These are phyloP conservation scores for Acanthamoeba comandoni DNA, from an alignment of 208 protist genomes.

Conservation along the genomic window DNA sequence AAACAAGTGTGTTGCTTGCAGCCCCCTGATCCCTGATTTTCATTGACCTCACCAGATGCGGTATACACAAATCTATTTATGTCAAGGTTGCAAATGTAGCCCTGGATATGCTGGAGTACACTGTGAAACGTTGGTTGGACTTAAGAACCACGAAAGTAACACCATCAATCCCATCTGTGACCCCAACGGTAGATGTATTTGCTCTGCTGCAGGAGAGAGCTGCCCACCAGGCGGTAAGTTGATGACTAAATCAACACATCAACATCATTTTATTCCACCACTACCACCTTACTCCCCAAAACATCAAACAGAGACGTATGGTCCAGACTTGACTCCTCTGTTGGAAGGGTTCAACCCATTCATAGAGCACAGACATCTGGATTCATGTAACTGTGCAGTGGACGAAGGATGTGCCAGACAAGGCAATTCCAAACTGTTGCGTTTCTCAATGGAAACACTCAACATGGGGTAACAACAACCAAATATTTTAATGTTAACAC, in stretches of 20 bases:
- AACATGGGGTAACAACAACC: conserved; percentile 53
- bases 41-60: not conserved
- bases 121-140: not conserved
- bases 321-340: conserved; percentile 36
- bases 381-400: conserved; percentile 18
- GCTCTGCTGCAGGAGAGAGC: not conserved
- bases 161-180: conserved; percentile 32
- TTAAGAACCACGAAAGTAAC: too few species aligned
- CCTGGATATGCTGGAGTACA: conserved; percentile 6
- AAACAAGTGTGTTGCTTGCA: not conserved
- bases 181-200: conserved; percentile 42
- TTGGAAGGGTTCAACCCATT: conserved; percentile 8
- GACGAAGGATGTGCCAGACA: conserved; percentile 28
- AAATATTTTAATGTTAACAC: not conserved
- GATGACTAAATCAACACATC: not conserved
- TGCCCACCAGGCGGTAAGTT: not conserved
- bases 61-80: not conserved
- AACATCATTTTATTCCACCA: not conserved
- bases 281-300: not conserved
- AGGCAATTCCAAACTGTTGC: conserved; percentile 11
- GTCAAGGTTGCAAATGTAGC: conserved; percentile 30
- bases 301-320: not conserved
- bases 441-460: conserved; percentile 68
- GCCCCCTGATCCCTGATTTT: not conserved
- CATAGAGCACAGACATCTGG: conserved; percentile 46